Conservation (phyloP, 2,329 filamentous ascomycete species). For the Sphaerulina vaccinii region DNA sequence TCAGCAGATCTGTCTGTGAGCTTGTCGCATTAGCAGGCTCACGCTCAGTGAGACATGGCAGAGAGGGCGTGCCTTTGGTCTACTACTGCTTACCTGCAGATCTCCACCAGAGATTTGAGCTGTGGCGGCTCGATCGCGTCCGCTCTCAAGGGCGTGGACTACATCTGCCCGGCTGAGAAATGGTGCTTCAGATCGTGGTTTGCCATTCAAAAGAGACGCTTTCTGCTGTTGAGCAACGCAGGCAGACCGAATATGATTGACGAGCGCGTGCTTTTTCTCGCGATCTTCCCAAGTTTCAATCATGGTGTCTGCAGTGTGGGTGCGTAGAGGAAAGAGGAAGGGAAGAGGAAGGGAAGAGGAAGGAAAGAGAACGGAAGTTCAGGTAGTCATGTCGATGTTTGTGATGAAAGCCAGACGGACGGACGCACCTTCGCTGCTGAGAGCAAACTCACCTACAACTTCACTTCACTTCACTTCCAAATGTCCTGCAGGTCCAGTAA, state of each 20-base stretch:
- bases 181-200: background rate
- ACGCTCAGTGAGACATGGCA: no score
- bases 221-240: constrained; percentile 3
- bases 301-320: background rate
- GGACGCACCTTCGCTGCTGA: no score
- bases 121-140: background rate
- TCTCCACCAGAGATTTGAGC: background rate
- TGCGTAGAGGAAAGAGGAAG: background rate
- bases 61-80: no score
- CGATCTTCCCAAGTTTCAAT: constrained; percentile 7
- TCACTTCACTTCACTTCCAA: no score
- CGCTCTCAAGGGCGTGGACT: background rate
- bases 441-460: no score
- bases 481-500: no score
- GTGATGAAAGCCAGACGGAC: no score
- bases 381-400: no score
- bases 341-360: no score
- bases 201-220: background rate
- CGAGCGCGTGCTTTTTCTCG: background rate
- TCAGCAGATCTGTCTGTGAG: no score
- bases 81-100: no score
- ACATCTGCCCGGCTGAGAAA: background rate
- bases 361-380: background rate
- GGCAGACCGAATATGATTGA: background rate
- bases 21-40: no score